Conservation (phyloP, 768 basidiomycete genomes). For the Xanthoconium purpureum region DNA sequence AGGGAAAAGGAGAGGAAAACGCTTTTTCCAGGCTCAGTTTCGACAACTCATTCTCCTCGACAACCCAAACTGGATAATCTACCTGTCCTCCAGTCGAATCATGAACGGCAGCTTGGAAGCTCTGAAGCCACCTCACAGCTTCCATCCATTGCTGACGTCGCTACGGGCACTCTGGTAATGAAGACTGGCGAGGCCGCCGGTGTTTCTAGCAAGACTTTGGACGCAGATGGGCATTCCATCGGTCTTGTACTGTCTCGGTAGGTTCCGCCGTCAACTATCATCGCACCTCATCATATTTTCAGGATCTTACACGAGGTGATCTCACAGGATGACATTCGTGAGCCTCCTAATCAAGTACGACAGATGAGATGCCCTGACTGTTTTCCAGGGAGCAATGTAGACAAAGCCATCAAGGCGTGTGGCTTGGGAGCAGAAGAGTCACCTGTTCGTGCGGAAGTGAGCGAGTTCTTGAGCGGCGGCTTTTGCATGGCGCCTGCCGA, state of each 20-base stretch:
- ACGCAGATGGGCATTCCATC: background rate
- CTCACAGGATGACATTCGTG: slow-evolving; percentile 35
- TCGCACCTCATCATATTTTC: background rate
- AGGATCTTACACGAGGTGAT: slow-evolving; percentile 22
- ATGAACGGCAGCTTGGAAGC: background rate
- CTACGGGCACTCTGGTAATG: background rate
- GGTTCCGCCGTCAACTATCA: background rate
- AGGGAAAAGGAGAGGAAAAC: background rate
- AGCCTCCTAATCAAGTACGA: background rate
- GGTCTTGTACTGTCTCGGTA: background rate
- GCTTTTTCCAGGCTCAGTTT: background rate
- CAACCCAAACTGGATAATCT: background rate
- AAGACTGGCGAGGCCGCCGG: background rate
- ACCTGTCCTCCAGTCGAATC: background rate
- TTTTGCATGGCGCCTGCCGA: background rate
- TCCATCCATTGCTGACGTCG: background rate
- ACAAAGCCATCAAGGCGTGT: background rate
- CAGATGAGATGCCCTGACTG: background rate
- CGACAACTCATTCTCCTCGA: background rate
- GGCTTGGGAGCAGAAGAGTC: background rate
- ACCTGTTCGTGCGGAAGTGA: background rate
- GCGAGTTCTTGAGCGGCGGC: background rate
- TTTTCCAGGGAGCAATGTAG: background rate
- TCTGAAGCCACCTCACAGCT: background rate
- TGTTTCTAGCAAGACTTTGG: background rate